Conservation (phyloP, 495 filamentous ascomycete genomes). For the Penicillium longicatenatum region DNA sequence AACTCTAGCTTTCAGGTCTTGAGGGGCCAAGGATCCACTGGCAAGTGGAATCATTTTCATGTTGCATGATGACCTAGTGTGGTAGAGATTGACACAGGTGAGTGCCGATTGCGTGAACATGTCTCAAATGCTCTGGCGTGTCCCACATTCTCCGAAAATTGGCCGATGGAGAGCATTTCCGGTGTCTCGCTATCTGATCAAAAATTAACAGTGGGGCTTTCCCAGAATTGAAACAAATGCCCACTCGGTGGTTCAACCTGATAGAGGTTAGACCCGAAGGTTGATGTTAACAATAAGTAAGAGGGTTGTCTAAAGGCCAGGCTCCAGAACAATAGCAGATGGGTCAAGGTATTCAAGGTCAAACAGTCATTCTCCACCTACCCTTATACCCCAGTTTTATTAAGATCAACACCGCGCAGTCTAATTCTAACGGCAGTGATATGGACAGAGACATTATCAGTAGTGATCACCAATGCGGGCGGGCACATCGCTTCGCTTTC, state of each 20-base stretch:
- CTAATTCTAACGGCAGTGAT: background rate
- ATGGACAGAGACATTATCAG: background rate
- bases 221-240: background rate
- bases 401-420: background rate
- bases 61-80: background rate
- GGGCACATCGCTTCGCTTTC: background rate
- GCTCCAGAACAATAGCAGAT: background rate
- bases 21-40: no score
- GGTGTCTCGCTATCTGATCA: background rate
- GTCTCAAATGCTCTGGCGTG: no score
- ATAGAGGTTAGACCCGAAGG: background rate
- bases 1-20: conserved; percentile 8
- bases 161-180: background rate
- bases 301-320: no score
- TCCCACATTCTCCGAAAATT: no score
- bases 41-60: background rate
- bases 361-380: no score
- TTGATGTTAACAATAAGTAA: background rate
- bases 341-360: background rate
- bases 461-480: conserved; percentile 12
- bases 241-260: background rate
- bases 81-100: no score
- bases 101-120: no score
- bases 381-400: no score
- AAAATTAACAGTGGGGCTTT: background rate